Evolutionary conservation across 148 eudicot species (phyloP).

Genomic region (Spergularia bocconei): DNA sequence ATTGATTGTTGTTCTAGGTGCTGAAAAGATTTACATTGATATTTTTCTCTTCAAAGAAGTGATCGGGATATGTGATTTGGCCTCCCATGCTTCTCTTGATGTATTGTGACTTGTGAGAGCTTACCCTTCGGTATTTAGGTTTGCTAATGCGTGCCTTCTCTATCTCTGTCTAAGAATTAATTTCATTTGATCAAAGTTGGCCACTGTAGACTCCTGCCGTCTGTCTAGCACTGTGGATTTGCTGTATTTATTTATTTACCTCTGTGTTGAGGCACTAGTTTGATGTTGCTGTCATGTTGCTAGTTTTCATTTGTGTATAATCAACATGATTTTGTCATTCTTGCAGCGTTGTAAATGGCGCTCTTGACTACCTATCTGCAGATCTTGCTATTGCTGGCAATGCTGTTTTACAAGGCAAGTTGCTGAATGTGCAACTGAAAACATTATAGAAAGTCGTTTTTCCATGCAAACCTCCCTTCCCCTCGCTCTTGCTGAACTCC

Average conservation of each 20-base stretch:
- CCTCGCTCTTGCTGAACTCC: neutral
- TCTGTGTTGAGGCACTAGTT: neutral
- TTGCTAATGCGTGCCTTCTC: neutral
- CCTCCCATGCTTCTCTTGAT: too few species aligned
- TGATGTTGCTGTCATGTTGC: constrained; percentile 1
- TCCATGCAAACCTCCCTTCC: neutral
- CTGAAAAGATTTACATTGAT: neutral
- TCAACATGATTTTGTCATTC: constrained; percentile 4
- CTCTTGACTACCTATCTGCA: constrained; percentile 80
- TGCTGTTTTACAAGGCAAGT: constrained; percentile 86
- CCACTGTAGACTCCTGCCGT: neutral
- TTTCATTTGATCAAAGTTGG: neutral
- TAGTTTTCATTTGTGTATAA: neutral
- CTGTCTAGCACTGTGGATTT: neutral
- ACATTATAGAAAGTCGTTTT: neutral
- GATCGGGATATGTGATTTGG: neutral
- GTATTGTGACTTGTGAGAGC: too few species aligned
- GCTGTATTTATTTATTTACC: neutral
- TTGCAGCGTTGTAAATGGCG: constrained; percentile 95
- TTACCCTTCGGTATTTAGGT: neutral
- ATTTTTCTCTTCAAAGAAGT: neutral
- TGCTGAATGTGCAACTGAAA: constrained; percentile 7
- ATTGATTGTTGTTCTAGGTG: too few species aligned
- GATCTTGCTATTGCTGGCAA: constrained; percentile 91
- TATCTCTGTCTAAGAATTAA: neutral